Percentiles rank a stretch among this genome's conserved stretches.
Conservation (phyloP, 2,329 filamentous ascomycete species). For the Ophiostoma populinum region DNA sequence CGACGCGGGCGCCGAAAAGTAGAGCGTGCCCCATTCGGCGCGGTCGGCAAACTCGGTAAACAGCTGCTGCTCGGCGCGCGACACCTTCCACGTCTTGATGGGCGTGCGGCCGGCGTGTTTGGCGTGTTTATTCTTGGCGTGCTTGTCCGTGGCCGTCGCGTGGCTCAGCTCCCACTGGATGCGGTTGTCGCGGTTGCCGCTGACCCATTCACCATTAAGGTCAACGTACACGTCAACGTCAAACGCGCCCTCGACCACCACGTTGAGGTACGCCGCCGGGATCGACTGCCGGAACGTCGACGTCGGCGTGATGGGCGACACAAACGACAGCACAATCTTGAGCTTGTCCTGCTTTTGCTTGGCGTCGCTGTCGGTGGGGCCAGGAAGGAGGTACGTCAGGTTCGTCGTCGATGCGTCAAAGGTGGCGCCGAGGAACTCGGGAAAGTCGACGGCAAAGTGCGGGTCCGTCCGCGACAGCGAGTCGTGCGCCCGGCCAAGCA, state of each 20-base stretch:
- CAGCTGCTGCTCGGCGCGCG: conserved; percentile 43
- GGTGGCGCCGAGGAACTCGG: conserved; percentile 15
- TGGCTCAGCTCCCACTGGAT: conserved; percentile 52
- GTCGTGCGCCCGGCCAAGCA: conserved; percentile 34
- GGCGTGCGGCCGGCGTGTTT: too few relatives aligned
- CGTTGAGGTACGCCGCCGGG: conserved; percentile 63
- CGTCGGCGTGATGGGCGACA: conserved; percentile 66
- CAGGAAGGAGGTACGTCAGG: conserved; percentile 26
- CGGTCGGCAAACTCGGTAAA: conserved; percentile 59
- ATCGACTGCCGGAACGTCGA: conserved; percentile 66
- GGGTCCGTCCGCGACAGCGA: conserved; percentile 20
- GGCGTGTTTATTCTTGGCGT: too few relatives aligned
- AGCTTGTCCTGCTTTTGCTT: conserved; percentile 14
- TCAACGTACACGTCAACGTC: conserved; percentile 50
- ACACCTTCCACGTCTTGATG: conserved; percentile 51
- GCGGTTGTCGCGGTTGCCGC: conserved; percentile 49
- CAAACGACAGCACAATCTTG: conserved; percentile 32
- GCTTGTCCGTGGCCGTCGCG: conserved; percentile 11
- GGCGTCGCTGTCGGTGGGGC: background rate
- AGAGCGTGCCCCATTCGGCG: conserved; percentile 68
- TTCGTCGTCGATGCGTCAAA: conserved; percentile 14
- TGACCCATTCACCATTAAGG: conserved; percentile 66
- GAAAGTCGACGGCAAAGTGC: conserved; percentile 23
- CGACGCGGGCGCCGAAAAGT: conserved; percentile 55
- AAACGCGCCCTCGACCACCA: conserved; percentile 49